Evolutionary conservation across 2,329 filamentous ascomycete species (phyloP).

Genomic region (Bipolaris oryzae): DNA sequence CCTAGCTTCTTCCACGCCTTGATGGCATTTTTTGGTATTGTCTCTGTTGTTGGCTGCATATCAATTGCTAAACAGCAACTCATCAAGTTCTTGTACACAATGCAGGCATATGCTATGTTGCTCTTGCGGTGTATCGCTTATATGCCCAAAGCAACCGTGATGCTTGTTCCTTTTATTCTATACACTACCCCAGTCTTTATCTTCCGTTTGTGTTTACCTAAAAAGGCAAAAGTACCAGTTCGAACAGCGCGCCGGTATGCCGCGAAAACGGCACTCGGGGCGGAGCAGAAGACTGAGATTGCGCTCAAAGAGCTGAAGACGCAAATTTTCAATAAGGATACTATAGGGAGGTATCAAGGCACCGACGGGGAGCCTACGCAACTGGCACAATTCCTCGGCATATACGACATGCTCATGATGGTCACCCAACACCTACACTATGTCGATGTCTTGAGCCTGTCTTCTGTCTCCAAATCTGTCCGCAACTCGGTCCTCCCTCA

Average conservation of each 20-base stretch:
- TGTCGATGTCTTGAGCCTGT: slow-evolving; percentile 32
- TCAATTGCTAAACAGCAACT: not conserved
- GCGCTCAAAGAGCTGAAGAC: slow-evolving; percentile 15
- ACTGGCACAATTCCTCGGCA: slow-evolving; percentile 35
- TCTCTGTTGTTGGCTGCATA: slow-evolving; percentile 9
- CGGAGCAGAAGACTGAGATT: slow-evolving; percentile 20
- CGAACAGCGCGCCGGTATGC: slow-evolving; percentile 24
- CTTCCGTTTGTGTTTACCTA: slow-evolving; percentile 28
- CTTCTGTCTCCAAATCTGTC: slow-evolving; percentile 32
- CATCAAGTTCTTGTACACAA: not conserved
- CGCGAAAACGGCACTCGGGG: slow-evolving; percentile 22
- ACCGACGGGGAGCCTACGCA: slow-evolving; percentile 6
- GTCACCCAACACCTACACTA: slow-evolving; percentile 37
- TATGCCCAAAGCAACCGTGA: slow-evolving; percentile 3
- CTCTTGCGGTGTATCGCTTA: not conserved
- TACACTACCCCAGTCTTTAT: slow-evolving; percentile 16
- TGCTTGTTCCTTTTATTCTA: slow-evolving; percentile 4
- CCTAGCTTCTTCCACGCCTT: slow-evolving; percentile 18
- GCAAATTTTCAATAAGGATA: not conserved
- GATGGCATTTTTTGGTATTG: slow-evolving; percentile 19
- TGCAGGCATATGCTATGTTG: not conserved
- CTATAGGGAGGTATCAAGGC: slow-evolving; percentile 6
- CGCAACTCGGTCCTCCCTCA: slow-evolving; percentile 31
- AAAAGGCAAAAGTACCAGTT: slow-evolving; percentile 19
- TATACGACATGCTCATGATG: slow-evolving; percentile 39